Base-by-base conservation (phyloP, 352 stramenopile species). In the Phytopythium sindhum region DNA sequence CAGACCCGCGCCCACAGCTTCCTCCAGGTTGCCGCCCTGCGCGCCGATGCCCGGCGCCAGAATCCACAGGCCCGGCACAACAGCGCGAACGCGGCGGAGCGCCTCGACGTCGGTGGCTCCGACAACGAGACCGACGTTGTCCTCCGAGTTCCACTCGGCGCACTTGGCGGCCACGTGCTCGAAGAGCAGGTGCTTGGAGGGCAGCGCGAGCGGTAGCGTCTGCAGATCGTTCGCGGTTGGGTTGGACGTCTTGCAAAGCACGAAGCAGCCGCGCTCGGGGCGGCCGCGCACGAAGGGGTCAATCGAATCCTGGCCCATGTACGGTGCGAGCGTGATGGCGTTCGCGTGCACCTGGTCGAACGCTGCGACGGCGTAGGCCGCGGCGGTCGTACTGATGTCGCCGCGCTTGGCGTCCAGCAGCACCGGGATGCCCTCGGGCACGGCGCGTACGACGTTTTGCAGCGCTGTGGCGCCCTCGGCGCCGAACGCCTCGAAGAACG, bases 181-280 rank as follows among this genome's bases (percentile, higher is more conserved):
- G 63, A 90, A 98, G 9, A 95, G 70, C 68, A 81, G 55, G 28
- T 72, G 73, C 4, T 74, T 69, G 53, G 55, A 48, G 47, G 54
- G 54, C 33, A 50, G 23, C 47, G 65, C 70, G 23, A 93, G 72
- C 6, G 72, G 57, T 29, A 95, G 77, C 57, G 93, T 97, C 69
- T 99, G 90, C 53, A 99, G 89, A 67, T 99, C 97, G 65, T 98
- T 96, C 12, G 95, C 97, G 56, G 89, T 98, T 31, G 93, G 89
- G 80, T 99, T 99, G 10, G 96, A 99, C 28, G 97, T 99, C 90
- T 99, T 99, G 81, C 98, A 99, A 14, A 99, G 84, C 47, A 99
- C 81, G 71, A 99, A 99, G 58, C 93, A 98, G 62, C 90, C 90
- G 52, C 86, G 85, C 68, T 84, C 93, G 1, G 89, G 96, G 33